Conservation (phyloP, 208 protist species). For the Leishmania tropica region DNA sequence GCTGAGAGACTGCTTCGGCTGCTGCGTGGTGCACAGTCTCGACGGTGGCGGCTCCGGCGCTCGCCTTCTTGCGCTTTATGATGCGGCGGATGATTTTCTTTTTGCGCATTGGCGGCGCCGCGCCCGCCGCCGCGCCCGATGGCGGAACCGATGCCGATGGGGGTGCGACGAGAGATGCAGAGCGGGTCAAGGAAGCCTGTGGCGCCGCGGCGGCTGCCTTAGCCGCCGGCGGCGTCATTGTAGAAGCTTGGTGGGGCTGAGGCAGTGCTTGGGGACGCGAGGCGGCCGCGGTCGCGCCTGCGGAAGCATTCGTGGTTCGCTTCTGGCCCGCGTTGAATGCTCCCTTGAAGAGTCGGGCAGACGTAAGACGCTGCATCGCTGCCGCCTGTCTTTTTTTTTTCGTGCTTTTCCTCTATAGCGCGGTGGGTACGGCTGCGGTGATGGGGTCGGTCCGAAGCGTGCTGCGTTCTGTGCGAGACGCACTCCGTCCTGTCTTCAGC, state of each 20-base stretch:
- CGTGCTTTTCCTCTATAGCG: neutral
- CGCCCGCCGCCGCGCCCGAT: neutral
- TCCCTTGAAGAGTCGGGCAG: slow-evolving; percentile 11
- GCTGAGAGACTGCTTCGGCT: neutral
- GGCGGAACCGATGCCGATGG: neutral
- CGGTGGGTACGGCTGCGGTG: neutral
- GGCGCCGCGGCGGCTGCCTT: neutral
- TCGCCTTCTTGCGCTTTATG: slow-evolving; percentile 28
- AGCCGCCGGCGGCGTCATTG: neutral
- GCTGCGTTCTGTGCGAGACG: neutral
- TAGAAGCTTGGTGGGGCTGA: neutral
- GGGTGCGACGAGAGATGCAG: slow-evolving; percentile 24
- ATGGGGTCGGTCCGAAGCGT: neutral
- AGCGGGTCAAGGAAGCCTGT: neutral
- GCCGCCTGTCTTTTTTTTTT: neutral
- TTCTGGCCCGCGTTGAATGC: slow-evolving; percentile 17
- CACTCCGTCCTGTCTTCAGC: neutral
- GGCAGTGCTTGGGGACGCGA: neutral
- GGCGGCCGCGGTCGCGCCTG: neutral
- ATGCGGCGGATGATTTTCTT: slow-evolving; percentile 40
- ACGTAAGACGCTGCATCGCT: slow-evolving; percentile 25
- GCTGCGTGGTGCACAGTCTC: neutral
- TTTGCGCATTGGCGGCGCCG: neutral
- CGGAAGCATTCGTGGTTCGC: slow-evolving; percentile 7
- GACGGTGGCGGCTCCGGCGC: neutral